These are phyloP conservation scores for Aspergillus quadrilineatus DNA, from an alignment of 2,329 filamentous ascomycete species.

Conservation along the genomic window DNA sequence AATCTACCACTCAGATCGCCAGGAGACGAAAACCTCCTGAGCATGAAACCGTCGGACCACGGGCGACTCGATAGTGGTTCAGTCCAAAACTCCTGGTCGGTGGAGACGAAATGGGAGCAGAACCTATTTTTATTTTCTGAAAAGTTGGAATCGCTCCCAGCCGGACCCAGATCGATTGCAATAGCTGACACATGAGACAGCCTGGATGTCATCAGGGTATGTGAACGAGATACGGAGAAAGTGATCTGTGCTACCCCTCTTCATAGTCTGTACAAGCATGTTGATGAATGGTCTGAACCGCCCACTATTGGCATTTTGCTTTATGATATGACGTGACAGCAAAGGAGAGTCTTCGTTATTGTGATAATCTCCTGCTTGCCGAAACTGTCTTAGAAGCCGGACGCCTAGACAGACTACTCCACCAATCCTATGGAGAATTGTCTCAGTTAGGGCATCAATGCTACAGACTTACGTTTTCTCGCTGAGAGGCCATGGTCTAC, in stretches of 20 bases:
- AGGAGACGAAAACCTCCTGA: constrained; percentile 1
- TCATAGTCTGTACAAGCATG: background rate
- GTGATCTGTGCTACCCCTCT: background rate
- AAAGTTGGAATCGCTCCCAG: background rate
- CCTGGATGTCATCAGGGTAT: background rate
- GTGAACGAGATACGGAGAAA: background rate
- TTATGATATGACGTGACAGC: background rate
- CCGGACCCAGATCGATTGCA: background rate
- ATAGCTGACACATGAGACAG: background rate
- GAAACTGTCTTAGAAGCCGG: constrained; percentile 1
- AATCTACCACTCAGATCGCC: constrained; percentile 1
- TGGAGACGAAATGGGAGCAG: background rate
- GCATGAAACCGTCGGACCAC: constrained; percentile 6
- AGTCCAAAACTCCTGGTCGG: background rate
- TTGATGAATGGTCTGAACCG: background rate
- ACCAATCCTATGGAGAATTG: constrained; percentile 4
- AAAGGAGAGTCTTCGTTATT: background rate
- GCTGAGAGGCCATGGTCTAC: no score
- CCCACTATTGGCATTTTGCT: background rate
- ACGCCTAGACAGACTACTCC: constrained; percentile 2
- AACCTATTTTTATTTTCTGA: background rate
- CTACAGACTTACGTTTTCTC: no score
- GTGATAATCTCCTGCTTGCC: constrained; percentile 7
- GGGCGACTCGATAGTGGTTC: background rate
- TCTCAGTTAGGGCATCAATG: constrained; percentile 1